Base-by-base conservation (phyloP, 495 filamentous ascomycete species). In the Penicillium cataractarum region DNA sequence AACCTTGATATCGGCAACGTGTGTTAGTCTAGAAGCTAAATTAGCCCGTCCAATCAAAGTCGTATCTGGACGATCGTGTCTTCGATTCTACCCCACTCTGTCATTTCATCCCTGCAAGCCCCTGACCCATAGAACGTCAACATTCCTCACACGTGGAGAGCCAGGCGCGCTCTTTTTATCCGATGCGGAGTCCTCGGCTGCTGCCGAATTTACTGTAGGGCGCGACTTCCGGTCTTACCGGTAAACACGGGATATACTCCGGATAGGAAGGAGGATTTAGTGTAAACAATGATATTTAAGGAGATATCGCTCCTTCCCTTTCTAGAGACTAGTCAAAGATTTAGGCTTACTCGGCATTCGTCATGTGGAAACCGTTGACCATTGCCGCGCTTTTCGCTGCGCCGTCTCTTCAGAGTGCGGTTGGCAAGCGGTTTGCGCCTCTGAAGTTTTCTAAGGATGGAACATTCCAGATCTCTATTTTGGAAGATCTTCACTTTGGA, bases 401-500 rank as follows among this genome's bases (percentile, higher is more conserved):
- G 6, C 57, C 42, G 19, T 51, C 57, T 29, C 4, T 51, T 3
- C 57, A 59, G 57, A 50, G 31, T 6, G 44, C 57, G 3, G 27
- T 51, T 17, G 17, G 19, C 2, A 59, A 39, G 10, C 29, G 12
- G 8, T 35, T 59, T 32, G 57, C 42, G 2, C 42, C 57, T 4
- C 44, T 59, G 2, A 35, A 29, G 22, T 59, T 59, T 13, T 35
- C 42, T n/a, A 50, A 59, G n/a, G 10, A 59, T 37, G 57, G 57
- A 4, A 59, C 29, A 5, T 59, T 59, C 22, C 57, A 59, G 13
- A 51, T 59, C 19, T 59, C 55, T 0, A 57, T 57, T 22, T 26
- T 57, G 9, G 55, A 57, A 33, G 55, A 57, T 57, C 55, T 57
- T 35, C 57, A 59, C 24, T 90, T 87, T 61, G 88, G 86, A 12